Evolutionary conservation across 2,329 filamentous ascomycete genomes (phyloP).

Genomic region (Stagonosporopsis vannaccii): DNA sequence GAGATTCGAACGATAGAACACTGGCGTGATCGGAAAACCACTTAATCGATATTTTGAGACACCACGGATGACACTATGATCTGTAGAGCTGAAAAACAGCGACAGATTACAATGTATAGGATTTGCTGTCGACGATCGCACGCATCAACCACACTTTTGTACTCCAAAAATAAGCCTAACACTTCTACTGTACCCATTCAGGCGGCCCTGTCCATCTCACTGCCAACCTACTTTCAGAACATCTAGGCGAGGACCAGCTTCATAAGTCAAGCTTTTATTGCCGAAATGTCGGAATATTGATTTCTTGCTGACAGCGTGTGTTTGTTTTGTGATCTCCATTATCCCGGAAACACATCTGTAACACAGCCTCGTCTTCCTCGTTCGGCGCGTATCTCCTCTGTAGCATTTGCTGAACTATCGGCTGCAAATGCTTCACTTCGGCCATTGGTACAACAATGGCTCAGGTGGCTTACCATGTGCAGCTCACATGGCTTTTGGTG

Average conservation of each 20-base stretch:
- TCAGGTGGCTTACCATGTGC: slow-evolving; percentile 34
- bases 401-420: slow-evolving; percentile 19
- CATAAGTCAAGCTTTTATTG: not conserved
- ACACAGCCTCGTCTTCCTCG: slow-evolving; percentile 23
- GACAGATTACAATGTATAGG: not conserved
- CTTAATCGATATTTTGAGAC: not conserved
- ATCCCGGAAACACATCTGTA: slow-evolving; percentile 19
- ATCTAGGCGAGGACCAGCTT: slow-evolving; percentile 4
- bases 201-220: too few species aligned
- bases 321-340: slow-evolving; percentile 5
- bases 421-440: slow-evolving; percentile 8
- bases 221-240: not conserved
- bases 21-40: not conserved
- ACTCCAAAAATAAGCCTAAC: not conserved
- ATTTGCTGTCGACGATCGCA: not conserved
- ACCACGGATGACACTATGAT: not conserved
- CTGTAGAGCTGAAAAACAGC: not conserved
- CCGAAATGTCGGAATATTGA: slow-evolving; percentile 4
- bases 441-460: slow-evolving; percentile 27
- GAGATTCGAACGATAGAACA: not conserved
- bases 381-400: slow-evolving; percentile 41
- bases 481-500: slow-evolving; percentile 42
- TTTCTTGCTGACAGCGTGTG: slow-evolving; percentile 5
- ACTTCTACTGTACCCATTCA: not conserved
- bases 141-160: not conserved